Conservation (phyloP, 2,329 filamentous ascomycete genomes). For the Apiospora arundinis region DNA sequence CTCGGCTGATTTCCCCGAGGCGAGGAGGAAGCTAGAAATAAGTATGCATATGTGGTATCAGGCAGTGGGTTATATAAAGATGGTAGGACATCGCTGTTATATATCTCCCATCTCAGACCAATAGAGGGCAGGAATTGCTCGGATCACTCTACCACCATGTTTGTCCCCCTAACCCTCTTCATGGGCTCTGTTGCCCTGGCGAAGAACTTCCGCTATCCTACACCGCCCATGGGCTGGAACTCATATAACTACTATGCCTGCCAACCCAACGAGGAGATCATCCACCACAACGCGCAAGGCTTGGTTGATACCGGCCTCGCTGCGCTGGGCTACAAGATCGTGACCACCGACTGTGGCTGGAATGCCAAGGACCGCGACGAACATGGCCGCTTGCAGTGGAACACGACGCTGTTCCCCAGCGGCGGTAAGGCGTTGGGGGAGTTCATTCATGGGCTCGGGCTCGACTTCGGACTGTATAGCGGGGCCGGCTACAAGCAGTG, state of each 20-base stretch:
- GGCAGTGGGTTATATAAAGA: neutral
- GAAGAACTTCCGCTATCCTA: conserved; percentile 33
- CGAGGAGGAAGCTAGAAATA: neutral
- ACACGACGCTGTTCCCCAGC: conserved; percentile 55
- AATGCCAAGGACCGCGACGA: conserved; percentile 45
- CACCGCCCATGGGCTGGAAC: conserved; percentile 62
- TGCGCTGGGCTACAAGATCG: conserved; percentile 59
- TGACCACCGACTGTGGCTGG: conserved; percentile 68
- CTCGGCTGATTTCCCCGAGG: neutral
- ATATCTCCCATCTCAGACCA: neutral
- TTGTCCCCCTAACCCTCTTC: neutral
- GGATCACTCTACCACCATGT: neutral
- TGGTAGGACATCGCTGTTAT: neutral
- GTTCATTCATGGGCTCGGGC: conserved; percentile 53
- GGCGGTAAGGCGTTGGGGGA: conserved; percentile 56
- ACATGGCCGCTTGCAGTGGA: conserved; percentile 56
- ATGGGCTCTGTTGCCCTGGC: conserved; percentile 20
- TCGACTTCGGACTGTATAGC: conserved; percentile 63
- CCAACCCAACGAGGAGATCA: conserved; percentile 52
- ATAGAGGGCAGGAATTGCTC: neutral
- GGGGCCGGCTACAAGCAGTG: conserved; percentile 54
- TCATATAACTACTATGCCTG: conserved; percentile 64
- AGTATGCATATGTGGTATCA: too few species aligned
- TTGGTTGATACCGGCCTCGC: conserved; percentile 58
- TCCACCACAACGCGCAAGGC: conserved; percentile 58